Percentiles rank a stretch among this genome's conserved stretches.
Conservation (phyloP, 2,329 filamentous ascomycete genomes). For the Talaromyces islandicus region DNA sequence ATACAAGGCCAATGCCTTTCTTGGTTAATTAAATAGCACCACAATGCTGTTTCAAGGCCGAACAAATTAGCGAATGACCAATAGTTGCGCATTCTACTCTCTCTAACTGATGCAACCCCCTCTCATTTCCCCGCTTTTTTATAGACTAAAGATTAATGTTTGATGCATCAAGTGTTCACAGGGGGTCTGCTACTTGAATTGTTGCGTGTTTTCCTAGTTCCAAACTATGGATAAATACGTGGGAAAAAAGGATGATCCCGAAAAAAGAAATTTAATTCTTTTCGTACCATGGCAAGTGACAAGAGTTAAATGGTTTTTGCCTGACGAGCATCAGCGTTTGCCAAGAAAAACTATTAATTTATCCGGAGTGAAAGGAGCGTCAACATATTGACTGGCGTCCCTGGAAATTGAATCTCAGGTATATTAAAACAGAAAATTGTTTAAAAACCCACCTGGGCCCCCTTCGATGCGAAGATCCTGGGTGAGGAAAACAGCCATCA, state of each 20-base stretch:
- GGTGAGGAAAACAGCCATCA: background rate
- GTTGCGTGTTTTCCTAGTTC: background rate
- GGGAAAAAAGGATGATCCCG: background rate
- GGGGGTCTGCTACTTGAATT: background rate
- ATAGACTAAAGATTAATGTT: background rate
- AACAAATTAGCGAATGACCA: background rate
- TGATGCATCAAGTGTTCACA: background rate
- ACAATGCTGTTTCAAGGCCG: background rate
- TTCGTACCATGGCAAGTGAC: background rate
- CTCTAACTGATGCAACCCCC: background rate
- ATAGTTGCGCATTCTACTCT: background rate
- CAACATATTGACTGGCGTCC: background rate
- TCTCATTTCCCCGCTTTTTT: background rate
- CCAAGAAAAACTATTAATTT: background rate
- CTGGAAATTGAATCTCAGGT: background rate
- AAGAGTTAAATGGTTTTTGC: background rate
- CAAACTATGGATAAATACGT: background rate
- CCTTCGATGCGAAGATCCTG: background rate
- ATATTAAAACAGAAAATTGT: background rate
- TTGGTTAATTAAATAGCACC: background rate
- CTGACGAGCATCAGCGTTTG: background rate
- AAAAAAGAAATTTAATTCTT: background rate
- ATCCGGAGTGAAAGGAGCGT: background rate
- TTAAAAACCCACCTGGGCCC: background rate
- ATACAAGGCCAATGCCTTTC: background rate